These are phyloP conservation scores for Rhizopus stolonifer DNA, from an alignment of 371 early-diverging fungal genomes.

Conservation along the genomic window DNA sequence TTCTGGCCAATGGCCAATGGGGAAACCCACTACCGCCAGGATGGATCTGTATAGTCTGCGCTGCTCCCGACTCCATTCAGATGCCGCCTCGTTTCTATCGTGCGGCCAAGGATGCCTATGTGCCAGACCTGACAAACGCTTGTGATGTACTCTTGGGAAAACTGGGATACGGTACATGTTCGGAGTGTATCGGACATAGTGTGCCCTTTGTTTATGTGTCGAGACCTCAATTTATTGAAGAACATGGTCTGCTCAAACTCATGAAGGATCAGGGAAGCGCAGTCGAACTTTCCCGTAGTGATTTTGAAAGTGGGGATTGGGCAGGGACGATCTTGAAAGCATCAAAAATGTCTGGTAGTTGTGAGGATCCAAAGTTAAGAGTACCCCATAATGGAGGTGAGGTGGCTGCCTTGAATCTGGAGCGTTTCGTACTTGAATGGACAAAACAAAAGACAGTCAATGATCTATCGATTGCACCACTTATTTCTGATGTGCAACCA, in stretches of 20 bases:
- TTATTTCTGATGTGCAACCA: neutral
- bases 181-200: conserved; percentile 73
- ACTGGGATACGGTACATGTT: conserved; percentile 80
- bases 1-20: conserved; percentile 45
- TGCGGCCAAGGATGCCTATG: conserved; percentile 65
- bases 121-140: conserved; percentile 76
- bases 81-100: conserved; percentile 60
- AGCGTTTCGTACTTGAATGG: conserved; percentile 50
- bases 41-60: conserved; percentile 78
- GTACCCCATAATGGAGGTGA: conserved; percentile 60
- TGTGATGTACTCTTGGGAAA: conserved; percentile 79
- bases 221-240: conserved; percentile 79
- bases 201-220: conserved; percentile 78
- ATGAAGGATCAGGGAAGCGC: conserved; percentile 67
- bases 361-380: conserved; percentile 32
- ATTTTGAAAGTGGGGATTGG: conserved; percentile 49
- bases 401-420: conserved; percentile 49
- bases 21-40: conserved; percentile 65
- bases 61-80: conserved; percentile 52
- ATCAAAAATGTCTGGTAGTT: conserved; percentile 34
- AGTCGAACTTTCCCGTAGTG: conserved; percentile 60
- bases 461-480: neutral
- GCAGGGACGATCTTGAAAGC: conserved; percentile 61
- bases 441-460: conserved; percentile 10
- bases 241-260: conserved; percentile 65